Percentiles rank a stretch among this genome's conserved stretches.
These are phyloP conservation scores for Alternaria ethzedia DNA, from an alignment of 2,329 filamentous ascomycete genomes.

Conservation along the genomic window DNA sequence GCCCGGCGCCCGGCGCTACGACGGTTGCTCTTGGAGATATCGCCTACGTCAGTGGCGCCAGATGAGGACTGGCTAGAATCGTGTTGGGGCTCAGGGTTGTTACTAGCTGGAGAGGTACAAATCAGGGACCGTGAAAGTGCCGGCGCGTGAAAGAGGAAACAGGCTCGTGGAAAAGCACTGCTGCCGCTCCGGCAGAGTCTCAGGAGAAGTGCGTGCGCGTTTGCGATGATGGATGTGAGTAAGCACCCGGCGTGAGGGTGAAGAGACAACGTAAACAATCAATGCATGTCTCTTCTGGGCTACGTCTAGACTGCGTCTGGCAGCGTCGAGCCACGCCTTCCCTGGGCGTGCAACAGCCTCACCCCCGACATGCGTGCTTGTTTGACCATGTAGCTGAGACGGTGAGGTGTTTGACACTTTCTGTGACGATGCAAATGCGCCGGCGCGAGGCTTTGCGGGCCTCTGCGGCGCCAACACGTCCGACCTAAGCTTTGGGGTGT, in stretches of 20 bases:
- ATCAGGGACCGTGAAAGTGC: background rate
- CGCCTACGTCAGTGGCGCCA: background rate
- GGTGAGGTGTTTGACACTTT: constrained; percentile 5
- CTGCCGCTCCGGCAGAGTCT: background rate
- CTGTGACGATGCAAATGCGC: background rate
- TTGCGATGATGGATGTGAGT: background rate
- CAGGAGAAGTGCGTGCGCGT: background rate
- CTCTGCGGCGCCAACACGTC: constrained; percentile 8
- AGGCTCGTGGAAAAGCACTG: background rate
- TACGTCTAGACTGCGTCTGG: background rate
- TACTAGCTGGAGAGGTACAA: background rate
- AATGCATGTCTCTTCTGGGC: background rate
- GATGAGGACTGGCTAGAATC: background rate
- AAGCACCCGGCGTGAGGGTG: background rate
- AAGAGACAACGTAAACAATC: background rate
- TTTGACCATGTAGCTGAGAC: background rate
- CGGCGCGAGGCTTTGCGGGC: constrained; percentile 2
- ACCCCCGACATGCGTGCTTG: background rate
- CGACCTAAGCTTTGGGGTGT: constrained; percentile 9
- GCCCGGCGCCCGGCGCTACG: background rate
- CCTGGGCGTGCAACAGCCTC: background rate
- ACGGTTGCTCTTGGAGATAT: background rate
- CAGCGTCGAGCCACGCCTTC: background rate
- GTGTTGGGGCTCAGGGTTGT: background rate
- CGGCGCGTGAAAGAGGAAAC: background rate